Evolutionary conservation across 352 stramenopile genomes (phyloP), one percentile per base, ranked within the genome.

Genomic region (Pythium folliculosum): DNA sequence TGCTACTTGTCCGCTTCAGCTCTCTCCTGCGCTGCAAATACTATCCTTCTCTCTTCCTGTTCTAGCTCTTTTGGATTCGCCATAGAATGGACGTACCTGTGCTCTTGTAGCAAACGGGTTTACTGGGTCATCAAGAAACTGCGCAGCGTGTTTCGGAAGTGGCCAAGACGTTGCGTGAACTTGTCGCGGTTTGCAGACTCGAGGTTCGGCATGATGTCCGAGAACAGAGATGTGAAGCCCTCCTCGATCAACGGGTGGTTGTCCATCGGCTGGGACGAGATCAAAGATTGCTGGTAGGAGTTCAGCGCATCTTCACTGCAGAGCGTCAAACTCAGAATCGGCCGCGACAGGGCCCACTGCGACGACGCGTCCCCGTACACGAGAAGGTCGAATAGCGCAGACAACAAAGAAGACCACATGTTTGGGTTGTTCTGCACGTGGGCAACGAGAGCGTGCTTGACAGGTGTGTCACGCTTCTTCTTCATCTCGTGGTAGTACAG

Each of bases 151-250:
- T 98, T 95, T 50, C 97, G 94, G 79, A 99, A 99, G 56, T 97
- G 90, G 19, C 96, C 97, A 21, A 99, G 81, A 61, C 96, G 97
- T 76, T 99, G 97, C 27, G 97, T 99, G 69, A 99, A 99, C 69
- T 97, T 94, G 87, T 99, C 97, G 52, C 97, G 89, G 76, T 99
- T 99, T 17, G 95, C 82, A 64, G 92, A 95, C 75, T 99, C 97
- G 35, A 99, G 77, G 69, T 97, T 99, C 38, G 94, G 86, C 65
- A 91, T 91, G 62, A 99, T 92, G 69, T 99, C 97, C 19, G 78
- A 77, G 64, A 99, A 94, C 21, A 99, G 81, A 65, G 97, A 97
- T n/a, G 89, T 89, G 73, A 99, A 98, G 22, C 95, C 95, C 67
- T 99, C 97, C 53, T 98, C 92, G 53, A 99, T 92, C 65, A 96